Evolutionary conservation across 2,329 filamentous ascomycete genomes (phyloP).

Genomic region (Diplodia intermedia): DNA sequence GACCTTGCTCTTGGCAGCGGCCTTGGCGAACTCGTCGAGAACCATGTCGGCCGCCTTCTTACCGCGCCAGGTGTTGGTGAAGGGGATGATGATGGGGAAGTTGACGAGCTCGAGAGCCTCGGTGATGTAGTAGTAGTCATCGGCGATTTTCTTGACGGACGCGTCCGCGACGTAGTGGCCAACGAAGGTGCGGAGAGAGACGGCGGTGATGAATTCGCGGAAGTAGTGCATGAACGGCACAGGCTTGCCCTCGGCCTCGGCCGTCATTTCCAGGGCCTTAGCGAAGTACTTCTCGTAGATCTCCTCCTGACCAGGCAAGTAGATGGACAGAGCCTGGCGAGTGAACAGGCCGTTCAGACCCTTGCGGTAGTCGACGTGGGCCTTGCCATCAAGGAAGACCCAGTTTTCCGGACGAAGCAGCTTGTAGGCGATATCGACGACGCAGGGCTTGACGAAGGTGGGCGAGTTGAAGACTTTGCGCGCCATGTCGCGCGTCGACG

Average conservation of each 20-base stretch:
- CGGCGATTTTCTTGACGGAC: constrained; percentile 89
- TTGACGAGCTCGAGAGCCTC: constrained; percentile 96
- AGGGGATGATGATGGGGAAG: constrained; percentile 95
- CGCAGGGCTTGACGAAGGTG: constrained; percentile 88
- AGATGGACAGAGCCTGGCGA: constrained; percentile 82
- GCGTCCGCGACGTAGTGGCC: constrained; percentile 93
- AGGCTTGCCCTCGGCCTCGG: constrained; percentile 73
- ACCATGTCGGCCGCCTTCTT: constrained; percentile 96
- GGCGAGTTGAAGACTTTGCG: constrained; percentile 98
- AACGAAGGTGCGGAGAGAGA: constrained; percentile 96
- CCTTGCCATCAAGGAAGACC: constrained; percentile 96
- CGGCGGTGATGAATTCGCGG: constrained; percentile 92
- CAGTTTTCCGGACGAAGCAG: constrained; percentile 91
- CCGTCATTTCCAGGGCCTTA: constrained; percentile 75
- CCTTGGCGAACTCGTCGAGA: constrained; percentile 85
- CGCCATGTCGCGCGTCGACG: constrained; percentile 91
- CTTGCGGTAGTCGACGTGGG: constrained; percentile 96
- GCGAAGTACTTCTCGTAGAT: constrained; percentile 89
- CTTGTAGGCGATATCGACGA: constrained; percentile 93
- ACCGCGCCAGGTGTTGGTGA: constrained; percentile 95
- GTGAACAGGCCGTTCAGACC: constrained; percentile 95
- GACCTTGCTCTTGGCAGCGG: constrained; percentile 90
- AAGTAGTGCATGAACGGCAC: constrained; percentile 89
- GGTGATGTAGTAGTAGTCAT: constrained; percentile 97
- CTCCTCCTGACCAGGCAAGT: constrained; percentile 90